These are phyloP conservation scores for Eucalyptus melliodora DNA, from an alignment of 345 rosid species.

Conservation along the genomic window DNA sequence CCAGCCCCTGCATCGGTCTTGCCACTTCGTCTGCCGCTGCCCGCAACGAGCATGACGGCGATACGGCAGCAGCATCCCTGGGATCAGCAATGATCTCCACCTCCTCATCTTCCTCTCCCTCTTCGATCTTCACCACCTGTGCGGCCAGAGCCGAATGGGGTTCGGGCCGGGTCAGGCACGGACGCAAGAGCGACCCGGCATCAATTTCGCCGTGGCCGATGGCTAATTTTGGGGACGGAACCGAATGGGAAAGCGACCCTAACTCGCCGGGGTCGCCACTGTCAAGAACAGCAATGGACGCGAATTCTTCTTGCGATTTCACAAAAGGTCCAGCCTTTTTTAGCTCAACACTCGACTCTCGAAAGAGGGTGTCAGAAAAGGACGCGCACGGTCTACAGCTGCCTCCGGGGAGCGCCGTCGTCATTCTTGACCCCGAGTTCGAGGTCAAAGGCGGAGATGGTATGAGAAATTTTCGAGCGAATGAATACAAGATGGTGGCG, in stretches of 20 bases:
- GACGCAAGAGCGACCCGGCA: neutral
- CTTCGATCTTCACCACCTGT: neutral
- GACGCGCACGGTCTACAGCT: neutral
- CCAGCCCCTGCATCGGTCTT: neutral
- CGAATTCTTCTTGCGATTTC: neutral
- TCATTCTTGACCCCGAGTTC: neutral
- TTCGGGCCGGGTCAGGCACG: neutral
- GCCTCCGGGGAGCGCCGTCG: neutral
- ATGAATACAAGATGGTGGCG: no score
- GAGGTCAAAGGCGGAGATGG: neutral
- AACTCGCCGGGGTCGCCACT: neutral
- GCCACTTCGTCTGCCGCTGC: conserved; percentile 4
- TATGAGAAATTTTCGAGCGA: neutral
- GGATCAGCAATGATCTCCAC: neutral
- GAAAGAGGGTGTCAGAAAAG: neutral
- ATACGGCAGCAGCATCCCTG: neutral
- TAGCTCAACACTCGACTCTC: neutral
- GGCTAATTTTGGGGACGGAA: neutral
- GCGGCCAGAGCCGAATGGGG: neutral
- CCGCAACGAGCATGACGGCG: neutral
- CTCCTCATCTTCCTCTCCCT: neutral
- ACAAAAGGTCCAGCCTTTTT: neutral
- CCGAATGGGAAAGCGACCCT: neutral
- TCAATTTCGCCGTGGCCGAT: neutral
- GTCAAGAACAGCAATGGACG: neutral